Evolutionary conservation across 1,139 yeast species (phyloP).

Genomic region (Geotrichum aggregatum): DNA sequence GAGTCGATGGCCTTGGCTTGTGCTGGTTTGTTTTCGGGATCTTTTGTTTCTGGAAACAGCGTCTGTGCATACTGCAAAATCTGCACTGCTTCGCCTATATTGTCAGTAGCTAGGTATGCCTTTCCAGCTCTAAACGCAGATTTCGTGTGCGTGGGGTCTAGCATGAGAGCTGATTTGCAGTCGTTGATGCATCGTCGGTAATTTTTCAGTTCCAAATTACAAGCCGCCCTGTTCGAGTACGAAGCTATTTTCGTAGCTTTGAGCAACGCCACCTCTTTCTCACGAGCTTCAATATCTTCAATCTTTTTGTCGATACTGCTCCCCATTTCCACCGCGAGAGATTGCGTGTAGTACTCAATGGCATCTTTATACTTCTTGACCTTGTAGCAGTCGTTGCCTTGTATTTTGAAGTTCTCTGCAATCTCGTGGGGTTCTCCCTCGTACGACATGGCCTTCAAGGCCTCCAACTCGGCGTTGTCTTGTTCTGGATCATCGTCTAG

Average conservation of each 20-base stretch:
- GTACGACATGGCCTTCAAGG: slow-evolving; percentile 83
- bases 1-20: slow-evolving; percentile 41
- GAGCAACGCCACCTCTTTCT: slow-evolving; percentile 17
- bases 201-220: slow-evolving; percentile 72
- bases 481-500: slow-evolving; percentile 73
- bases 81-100: slow-evolving; percentile 67
- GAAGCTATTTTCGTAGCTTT: slow-evolving; percentile 54
- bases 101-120: slow-evolving; percentile 67
- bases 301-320: slow-evolving; percentile 37
- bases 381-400: slow-evolving; percentile 85
- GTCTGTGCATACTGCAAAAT: slow-evolving; percentile 58
- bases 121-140: slow-evolving; percentile 82
- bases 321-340: slow-evolving; percentile 56
- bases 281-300: slow-evolving; percentile 12
- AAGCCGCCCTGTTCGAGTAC: slow-evolving; percentile 81
- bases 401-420: slow-evolving; percentile 83
- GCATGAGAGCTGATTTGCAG: slow-evolving; percentile 62
- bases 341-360: slow-evolving; percentile 71
- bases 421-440: slow-evolving; percentile 95
- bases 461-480: slow-evolving; percentile 76
- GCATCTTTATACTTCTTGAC: slow-evolving; percentile 71
- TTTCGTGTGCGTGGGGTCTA: slow-evolving; percentile 69
- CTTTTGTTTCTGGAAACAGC: slow-evolving; percentile 55
- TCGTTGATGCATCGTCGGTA: slow-evolving; percentile 84
- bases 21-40: slow-evolving; percentile 5